These are phyloP conservation scores for Pseudozyma pruni DNA, from an alignment of 1,284 basidiomycete genomes.

Conservation along the genomic window DNA sequence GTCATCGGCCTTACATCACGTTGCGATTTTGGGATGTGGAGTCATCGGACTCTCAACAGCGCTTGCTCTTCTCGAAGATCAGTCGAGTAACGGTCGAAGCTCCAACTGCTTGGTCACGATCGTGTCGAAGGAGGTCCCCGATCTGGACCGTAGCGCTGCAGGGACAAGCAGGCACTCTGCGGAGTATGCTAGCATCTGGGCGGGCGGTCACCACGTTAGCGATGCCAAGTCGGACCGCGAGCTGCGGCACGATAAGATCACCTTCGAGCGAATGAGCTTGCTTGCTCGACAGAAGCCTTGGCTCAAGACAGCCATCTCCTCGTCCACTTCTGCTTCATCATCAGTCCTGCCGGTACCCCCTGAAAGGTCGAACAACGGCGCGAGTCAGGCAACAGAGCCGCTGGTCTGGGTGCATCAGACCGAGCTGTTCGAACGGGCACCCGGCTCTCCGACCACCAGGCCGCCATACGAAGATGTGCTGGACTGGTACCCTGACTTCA, in stretches of 20 bases:
- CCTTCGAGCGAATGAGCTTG: slow-evolving; percentile 36
- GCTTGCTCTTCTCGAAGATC: slow-evolving; percentile 39
- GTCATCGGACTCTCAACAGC: slow-evolving; percentile 52
- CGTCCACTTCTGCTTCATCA: background rate
- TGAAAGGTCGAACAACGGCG: too few species aligned
- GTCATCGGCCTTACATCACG: slow-evolving; percentile 6
- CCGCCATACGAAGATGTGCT: slow-evolving; percentile 34
- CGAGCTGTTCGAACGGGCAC: slow-evolving; percentile 35
- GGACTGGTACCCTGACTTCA: slow-evolving; percentile 57
- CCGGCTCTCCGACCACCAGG: background rate
- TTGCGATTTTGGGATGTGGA: slow-evolving; percentile 43
- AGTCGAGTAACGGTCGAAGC: background rate
- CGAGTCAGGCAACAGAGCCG: slow-evolving; percentile 13
- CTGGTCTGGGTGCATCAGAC: slow-evolving; percentile 59
- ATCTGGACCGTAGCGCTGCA: background rate
- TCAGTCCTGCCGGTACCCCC: background rate
- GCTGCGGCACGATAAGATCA: slow-evolving; percentile 41
- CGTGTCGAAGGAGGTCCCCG: slow-evolving; percentile 38
- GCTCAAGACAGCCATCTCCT: background rate
- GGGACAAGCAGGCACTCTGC: slow-evolving; percentile 12
- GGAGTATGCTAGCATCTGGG: slow-evolving; percentile 48
- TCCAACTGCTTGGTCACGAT: slow-evolving; percentile 23
- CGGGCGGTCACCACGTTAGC: slow-evolving; percentile 51
- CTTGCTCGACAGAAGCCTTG: slow-evolving; percentile 28
- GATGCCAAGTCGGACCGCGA: slow-evolving; percentile 40